phyloP scores from a whole-genome alignment of 2,329 filamentous ascomycete genomes.

The Lasiodiplodia sp. region DNA sequence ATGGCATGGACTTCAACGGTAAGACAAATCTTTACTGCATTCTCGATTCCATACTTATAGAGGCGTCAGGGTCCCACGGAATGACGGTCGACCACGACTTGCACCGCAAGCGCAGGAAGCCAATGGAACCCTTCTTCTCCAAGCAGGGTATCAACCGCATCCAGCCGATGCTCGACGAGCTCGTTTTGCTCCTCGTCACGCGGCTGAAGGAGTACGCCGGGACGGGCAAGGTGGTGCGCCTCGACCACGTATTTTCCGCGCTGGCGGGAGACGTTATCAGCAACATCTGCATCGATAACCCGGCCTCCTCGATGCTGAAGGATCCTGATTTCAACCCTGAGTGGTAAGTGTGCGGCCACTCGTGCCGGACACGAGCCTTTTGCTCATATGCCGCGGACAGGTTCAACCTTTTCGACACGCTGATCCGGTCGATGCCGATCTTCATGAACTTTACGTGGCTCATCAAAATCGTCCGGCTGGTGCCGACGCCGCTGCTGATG shows the following conservation, averaged over 20 bases:
- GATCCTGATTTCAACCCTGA: constrained; percentile 30
- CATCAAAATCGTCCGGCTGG: constrained; percentile 8
- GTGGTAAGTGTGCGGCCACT: no score
- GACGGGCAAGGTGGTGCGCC: neutral
- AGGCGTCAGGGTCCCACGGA: no score
- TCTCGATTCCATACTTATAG: neutral
- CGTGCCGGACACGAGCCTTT: no score
- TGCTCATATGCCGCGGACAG: constrained; percentile 11
- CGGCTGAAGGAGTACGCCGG: neutral
- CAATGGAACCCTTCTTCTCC: constrained; percentile 35
- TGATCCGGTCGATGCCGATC: constrained; percentile 32
- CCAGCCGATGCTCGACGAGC: constrained; percentile 10
- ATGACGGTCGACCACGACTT: neutral
- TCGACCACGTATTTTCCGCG: constrained; percentile 32
- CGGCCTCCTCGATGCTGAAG: constrained; percentile 26
- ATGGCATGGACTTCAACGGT: neutral
- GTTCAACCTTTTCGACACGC: constrained; percentile 30
- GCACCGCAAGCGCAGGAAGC: constrained; percentile 34
- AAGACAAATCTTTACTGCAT: neutral
- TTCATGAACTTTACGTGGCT: constrained; percentile 32
- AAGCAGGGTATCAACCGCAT: neutral
- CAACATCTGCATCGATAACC: constrained; percentile 34
- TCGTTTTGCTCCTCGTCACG: constrained; percentile 31
- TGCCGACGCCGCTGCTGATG: no score
- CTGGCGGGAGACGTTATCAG: constrained; percentile 41